phyloP scores from a whole-genome alignment of 768 basidiomycete genomes.

The Mycena belliarum region DNA sequence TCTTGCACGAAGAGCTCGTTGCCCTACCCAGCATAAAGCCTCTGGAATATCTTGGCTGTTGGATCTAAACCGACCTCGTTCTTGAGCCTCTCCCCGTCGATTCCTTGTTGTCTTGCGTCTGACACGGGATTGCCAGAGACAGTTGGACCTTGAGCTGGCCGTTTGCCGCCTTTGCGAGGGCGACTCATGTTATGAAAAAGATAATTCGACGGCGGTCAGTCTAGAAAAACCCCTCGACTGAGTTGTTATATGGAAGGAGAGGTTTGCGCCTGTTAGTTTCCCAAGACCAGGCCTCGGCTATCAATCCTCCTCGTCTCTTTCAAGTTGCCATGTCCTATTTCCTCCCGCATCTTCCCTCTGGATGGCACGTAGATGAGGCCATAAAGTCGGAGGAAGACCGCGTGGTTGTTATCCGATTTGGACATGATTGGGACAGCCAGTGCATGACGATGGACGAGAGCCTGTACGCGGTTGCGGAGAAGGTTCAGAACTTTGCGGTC shows the following conservation, averaged over 20 bases:
- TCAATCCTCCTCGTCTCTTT: background rate
- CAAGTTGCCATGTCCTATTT: slow-evolving; percentile 77
- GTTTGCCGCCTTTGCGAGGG: background rate
- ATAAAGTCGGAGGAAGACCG: slow-evolving; percentile 98
- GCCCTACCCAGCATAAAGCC: background rate
- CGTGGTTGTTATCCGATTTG: slow-evolving; percentile 92
- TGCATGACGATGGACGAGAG: slow-evolving; percentile 99
- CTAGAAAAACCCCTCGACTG: too few species aligned
- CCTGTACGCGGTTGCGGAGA: slow-evolving; percentile 86
- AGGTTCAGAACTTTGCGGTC: slow-evolving; percentile 98
- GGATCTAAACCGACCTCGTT: background rate
- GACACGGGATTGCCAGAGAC: background rate
- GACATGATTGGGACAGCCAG: slow-evolving; percentile 59
- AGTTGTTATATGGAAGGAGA: background rate
- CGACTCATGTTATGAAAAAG: background rate
- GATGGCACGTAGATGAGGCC: slow-evolving; percentile 99
- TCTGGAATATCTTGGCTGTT: background rate
- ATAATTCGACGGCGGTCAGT: too few species aligned
- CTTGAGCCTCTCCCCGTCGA: background rate
- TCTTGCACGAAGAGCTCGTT: background rate
- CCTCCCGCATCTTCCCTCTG: slow-evolving; percentile 83
- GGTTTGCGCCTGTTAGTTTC: background rate
- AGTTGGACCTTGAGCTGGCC: background rate
- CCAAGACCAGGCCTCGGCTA: background rate
- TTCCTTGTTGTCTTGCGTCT: background rate